These are phyloP conservation scores for Ceratobasidium sp. DNA, from an alignment of 1,284 basidiomycete species.

Conservation along the genomic window DNA sequence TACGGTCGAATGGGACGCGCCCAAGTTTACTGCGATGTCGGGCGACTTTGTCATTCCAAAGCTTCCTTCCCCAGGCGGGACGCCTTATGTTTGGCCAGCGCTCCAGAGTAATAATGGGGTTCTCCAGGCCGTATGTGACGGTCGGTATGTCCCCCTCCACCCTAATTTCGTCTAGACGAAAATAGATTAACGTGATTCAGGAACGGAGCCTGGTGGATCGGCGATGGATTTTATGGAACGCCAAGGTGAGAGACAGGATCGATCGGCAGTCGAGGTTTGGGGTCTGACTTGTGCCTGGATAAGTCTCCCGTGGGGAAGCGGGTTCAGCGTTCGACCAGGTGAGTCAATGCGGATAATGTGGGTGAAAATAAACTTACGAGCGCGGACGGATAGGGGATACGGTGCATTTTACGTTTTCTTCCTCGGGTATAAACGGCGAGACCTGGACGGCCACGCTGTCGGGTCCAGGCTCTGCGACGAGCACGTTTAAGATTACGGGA, in stretches of 20 bases:
- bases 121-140: slow-evolving; percentile 49
- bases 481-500: slow-evolving; percentile 47
- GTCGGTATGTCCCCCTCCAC: slow-evolving; percentile 43
- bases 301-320: slow-evolving; percentile 48
- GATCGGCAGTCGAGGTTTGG: background rate
- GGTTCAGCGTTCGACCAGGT: slow-evolving; percentile 47
- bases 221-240: slow-evolving; percentile 41
- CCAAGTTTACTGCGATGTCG: slow-evolving; percentile 49
- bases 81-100: slow-evolving; percentile 50
- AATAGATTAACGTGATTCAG: too few relatives aligned
- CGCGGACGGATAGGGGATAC: slow-evolving; percentile 45
- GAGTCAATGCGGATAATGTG: too few relatives aligned
- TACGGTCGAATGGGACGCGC: slow-evolving; percentile 50
- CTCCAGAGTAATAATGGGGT: slow-evolving; percentile 50
- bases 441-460: slow-evolving; percentile 49
- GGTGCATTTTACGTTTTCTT: slow-evolving; percentile 48
- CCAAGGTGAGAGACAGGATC: background rate
- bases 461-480: slow-evolving; percentile 46
- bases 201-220: slow-evolving; percentile 49
- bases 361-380: background rate
- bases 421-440: slow-evolving; percentile 11
- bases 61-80: slow-evolving; percentile 45
- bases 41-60: slow-evolving; percentile 48
- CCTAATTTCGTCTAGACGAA: too few relatives aligned
- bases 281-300: background rate